Conservation (phyloP, 257 asterid species). For the Leptodermis oblonga region DNA sequence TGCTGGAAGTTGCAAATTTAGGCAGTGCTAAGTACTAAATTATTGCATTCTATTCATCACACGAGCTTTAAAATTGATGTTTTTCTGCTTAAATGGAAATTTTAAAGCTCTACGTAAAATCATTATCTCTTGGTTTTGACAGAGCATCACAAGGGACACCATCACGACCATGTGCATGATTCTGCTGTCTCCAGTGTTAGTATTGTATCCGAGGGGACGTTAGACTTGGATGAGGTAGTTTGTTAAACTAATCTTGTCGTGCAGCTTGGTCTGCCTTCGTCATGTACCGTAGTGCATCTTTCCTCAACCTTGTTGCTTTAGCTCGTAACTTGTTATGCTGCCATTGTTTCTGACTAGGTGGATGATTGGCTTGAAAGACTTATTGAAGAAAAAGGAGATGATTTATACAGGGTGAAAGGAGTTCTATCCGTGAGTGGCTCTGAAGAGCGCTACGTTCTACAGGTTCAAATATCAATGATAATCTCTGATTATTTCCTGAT, state of each 20-base stretch:
- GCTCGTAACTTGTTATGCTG: slow-evolving; percentile 7
- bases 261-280: neutral
- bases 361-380: slow-evolving; percentile 95
- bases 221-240: slow-evolving; percentile 87
- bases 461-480: slow-evolving; percentile 37
- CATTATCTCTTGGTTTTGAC: slow-evolving; percentile 9
- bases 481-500: neutral
- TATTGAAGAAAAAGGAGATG: slow-evolving; percentile 87
- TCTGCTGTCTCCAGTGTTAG: slow-evolving; percentile 91
- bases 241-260: neutral
- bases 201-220: slow-evolving; percentile 82
- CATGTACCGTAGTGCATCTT: neutral
- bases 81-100: neutral
- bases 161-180: slow-evolving; percentile 71
- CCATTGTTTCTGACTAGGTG: slow-evolving; percentile 41
- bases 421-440: slow-evolving; percentile 65
- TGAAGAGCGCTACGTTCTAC: slow-evolving; percentile 83
- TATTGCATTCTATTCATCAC: neutral
- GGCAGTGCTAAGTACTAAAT: neutral
- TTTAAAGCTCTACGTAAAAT: neutral
- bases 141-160: slow-evolving; percentile 72
- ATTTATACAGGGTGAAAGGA: slow-evolving; percentile 91
- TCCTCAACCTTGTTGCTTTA: slow-evolving; percentile 2
- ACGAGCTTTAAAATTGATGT: neutral
- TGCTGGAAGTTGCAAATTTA: neutral